Evolutionary conservation across 2,329 filamentous ascomycete genomes (phyloP).

Genomic region (Dactylellina leptospora): DNA sequence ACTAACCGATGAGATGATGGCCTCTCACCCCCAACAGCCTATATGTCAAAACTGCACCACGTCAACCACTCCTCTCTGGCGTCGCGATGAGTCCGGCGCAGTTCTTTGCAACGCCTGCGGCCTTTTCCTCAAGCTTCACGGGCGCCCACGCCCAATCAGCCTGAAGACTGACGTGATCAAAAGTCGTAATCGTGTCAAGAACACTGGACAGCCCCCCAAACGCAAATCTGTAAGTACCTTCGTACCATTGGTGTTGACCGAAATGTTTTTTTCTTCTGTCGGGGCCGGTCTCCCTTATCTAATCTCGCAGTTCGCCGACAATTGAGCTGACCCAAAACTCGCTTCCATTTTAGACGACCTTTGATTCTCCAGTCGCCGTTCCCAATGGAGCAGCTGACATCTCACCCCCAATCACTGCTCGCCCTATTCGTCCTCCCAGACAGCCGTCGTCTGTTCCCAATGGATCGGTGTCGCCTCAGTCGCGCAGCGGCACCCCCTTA

Average conservation of each 20-base stretch:
- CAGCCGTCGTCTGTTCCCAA: slow-evolving; percentile 54
- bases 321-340: slow-evolving; percentile 43
- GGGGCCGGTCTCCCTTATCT: slow-evolving; percentile 35
- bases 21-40: slow-evolving; percentile 71
- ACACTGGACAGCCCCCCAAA: slow-evolving; percentile 77
- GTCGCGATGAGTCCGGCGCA: slow-evolving; percentile 91
- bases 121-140: slow-evolving; percentile 95
- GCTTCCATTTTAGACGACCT: slow-evolving; percentile 52
- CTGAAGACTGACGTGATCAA: slow-evolving; percentile 99
- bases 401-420: slow-evolving; percentile 54
- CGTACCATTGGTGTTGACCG: too few species aligned
- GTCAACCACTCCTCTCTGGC: slow-evolving; percentile 95
- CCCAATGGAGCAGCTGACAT: slow-evolving; percentile 64
- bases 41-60: slow-evolving; percentile 97
- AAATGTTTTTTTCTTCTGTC: slow-evolving; percentile 23
- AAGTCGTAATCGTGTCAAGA: slow-evolving; percentile 97
- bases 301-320: slow-evolving; percentile 52
- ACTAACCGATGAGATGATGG: slow-evolving; percentile 65
- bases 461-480: slow-evolving; percentile 56
- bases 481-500: slow-evolving; percentile 56
- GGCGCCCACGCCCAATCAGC: slow-evolving; percentile 89
- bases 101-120: slow-evolving; percentile 99
- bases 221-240: slow-evolving; percentile 69
- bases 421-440: slow-evolving; percentile 61
- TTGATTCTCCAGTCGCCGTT: slow-evolving; percentile 60